Conservation (phyloP, 2,329 filamentous ascomycete genomes). For the Neofusicoccum parvum region DNA sequence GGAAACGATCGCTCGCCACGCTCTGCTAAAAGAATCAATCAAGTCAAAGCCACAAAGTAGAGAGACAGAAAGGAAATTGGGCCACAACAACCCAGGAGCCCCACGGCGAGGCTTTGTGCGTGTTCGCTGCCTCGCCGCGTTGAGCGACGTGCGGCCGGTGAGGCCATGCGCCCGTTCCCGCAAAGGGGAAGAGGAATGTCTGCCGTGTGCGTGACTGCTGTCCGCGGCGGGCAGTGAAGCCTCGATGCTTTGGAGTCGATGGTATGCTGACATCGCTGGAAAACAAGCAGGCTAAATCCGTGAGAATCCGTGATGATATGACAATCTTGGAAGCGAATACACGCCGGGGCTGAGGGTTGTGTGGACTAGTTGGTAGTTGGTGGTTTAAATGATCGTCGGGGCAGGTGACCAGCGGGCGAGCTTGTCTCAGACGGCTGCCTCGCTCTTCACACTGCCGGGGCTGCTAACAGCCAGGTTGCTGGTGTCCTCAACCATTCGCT, state of each 20-base stretch:
- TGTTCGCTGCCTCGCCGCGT: conserved; percentile 5
- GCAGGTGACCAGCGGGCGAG: conserved; percentile 11
- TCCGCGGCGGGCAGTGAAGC: conserved; percentile 4
- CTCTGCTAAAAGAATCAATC: conserved; percentile 32
- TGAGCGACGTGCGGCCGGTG: conserved; percentile 1
- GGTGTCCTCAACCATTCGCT: conserved; percentile 82
- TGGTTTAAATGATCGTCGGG: conserved; percentile 20
- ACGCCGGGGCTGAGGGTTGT: conserved; percentile 16
- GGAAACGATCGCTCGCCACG: conserved; percentile 38
- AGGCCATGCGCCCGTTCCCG: conserved; percentile 9
- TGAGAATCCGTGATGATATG: conserved; percentile 13
- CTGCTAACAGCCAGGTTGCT: conserved; percentile 41
- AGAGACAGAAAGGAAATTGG: conserved; percentile 26
- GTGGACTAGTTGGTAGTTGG: neutral
- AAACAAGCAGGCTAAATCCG: conserved; percentile 16
- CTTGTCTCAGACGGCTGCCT: conserved; percentile 31
- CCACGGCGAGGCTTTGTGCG: neutral
- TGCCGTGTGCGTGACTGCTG: conserved; percentile 7
- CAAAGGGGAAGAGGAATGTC: neutral
- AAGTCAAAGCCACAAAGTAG: conserved; percentile 28
- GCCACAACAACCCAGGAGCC: conserved; percentile 25
- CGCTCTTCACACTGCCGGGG: conserved; percentile 35
- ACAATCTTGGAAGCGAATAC: conserved; percentile 19
- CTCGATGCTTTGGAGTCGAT: conserved; percentile 14
- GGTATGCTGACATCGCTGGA: conserved; percentile 3